Conservation (phyloP, 371 early-diverging fungal genomes). For the Nematocida parisii region DNA sequence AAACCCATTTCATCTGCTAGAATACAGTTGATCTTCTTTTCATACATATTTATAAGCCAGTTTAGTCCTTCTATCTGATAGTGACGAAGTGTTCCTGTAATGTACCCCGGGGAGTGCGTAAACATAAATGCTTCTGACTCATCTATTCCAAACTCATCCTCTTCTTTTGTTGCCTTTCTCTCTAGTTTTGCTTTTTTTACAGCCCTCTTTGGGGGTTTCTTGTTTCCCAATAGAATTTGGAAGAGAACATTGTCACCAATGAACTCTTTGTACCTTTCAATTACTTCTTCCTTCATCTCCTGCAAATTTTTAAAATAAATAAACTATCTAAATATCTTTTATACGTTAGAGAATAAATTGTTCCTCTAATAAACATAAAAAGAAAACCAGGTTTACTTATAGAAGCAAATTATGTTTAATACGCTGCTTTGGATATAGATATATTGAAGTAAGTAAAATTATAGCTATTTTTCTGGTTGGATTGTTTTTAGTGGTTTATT, state of each 20-base stretch:
- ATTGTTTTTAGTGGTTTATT: too few species aligned
- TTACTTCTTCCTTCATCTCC: slow-evolving; percentile 58
- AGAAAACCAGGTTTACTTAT: too few species aligned
- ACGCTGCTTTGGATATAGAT: too few species aligned
- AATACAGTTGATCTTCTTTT: slow-evolving; percentile 92
- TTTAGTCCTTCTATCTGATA: slow-evolving; percentile 93
- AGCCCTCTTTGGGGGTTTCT: slow-evolving; percentile 6
- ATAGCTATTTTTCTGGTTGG: too few species aligned
- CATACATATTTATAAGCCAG: slow-evolving; percentile 91
- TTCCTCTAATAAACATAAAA: too few species aligned
- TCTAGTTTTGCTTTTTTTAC: slow-evolving; percentile 34
- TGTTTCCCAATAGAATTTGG: slow-evolving; percentile 60
- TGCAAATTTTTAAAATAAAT: slow-evolving; percentile 35
- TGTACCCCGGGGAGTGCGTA: slow-evolving; percentile 62
- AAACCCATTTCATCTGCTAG: slow-evolving; percentile 94
- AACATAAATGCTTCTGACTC: slow-evolving; percentile 63
- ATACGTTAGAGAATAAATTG: neutral
- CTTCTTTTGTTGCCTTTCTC: slow-evolving; percentile 21
- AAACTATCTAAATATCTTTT: slow-evolving; percentile 33
- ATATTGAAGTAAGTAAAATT: too few species aligned
- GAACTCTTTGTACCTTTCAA: slow-evolving; percentile 63
- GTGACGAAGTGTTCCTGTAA: slow-evolving; percentile 61
- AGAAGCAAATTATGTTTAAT: too few species aligned
- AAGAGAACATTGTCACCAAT: slow-evolving; percentile 66
- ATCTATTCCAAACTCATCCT: slow-evolving; percentile 45